A percentile compares a stretch with the other conserved stretches of the same genome.
Evolutionary conservation across 2,329 filamentous ascomycete genomes (phyloP).

Genomic region (Penicillium hesseltinei): DNA sequence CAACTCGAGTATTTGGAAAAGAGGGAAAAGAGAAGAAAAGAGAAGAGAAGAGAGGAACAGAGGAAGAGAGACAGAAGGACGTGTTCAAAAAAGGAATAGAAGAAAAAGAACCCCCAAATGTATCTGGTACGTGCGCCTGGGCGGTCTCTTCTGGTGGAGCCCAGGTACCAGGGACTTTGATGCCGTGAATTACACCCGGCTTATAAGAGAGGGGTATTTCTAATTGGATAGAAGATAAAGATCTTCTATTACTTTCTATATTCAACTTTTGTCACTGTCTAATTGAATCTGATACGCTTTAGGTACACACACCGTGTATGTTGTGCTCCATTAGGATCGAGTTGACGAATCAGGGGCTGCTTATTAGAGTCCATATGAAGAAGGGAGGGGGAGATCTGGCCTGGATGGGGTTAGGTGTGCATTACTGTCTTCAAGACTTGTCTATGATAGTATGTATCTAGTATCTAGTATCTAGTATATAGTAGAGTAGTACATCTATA

Average conservation of each 20-base stretch:
- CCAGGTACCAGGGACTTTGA: slow-evolving; percentile 9
- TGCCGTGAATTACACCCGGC: slow-evolving; percentile 15
- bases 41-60: background rate
- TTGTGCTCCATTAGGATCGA: background rate
- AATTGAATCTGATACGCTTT: background rate
- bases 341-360: slow-evolving; percentile 27
- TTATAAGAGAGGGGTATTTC: background rate
- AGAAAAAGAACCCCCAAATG: slow-evolving; percentile 8
- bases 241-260: background rate
- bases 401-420: background rate
- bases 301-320: background rate
- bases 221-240: background rate
- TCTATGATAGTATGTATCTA: background rate
- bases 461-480: too few species aligned
- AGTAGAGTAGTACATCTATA: background rate
- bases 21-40: background rate
- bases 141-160: slow-evolving; percentile 17
- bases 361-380: slow-evolving; percentile 22
- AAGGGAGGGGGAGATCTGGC: background rate
- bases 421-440: background rate
- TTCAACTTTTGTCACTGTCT: background rate
- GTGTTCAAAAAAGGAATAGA: too few species aligned
- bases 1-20: background rate
- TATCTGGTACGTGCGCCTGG: slow-evolving; percentile 11
- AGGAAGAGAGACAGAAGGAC: background rate